Base-by-base conservation (phyloP, 371 early-diverging fungal species). In the Syncephalis plumigaleata region DNA sequence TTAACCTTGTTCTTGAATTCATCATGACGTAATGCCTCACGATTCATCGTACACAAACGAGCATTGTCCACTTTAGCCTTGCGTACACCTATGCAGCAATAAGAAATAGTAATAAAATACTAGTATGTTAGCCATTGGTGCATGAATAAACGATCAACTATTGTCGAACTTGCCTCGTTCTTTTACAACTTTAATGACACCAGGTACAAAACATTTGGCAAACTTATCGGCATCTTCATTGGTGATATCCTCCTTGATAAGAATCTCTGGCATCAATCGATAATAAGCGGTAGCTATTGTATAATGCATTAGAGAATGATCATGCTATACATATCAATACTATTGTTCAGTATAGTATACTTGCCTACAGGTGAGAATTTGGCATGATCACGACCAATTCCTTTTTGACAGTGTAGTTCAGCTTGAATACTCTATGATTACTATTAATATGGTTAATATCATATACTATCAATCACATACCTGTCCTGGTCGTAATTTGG, bases 331-430 rank as follows among this genome's bases (percentile, higher is more conserved):
- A 55, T 47, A 20, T 36, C 11, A n/a, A n/a, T n/a, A n/a, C n/a
- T n/a, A n/a, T n/a, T n/a, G n/a, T n/a, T n/a, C n/a, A n/a, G n/a
- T n/a, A n/a, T 21, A 43, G 39, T 20, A 11, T 15, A 55, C 63
- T 49, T 43, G 68, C 73, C 67, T 22, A 98, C 99, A 15, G 99
- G 99, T 8, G 92, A 92, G 79, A 84, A 99, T 56, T 99, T 99
- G 47, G 98, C 91, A 59, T 99, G 99, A 47, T 87, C 92, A 60
- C 82, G 79, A 18, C 97, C 99, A 39, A 87, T 70, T 22, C 97
- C 97, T 70, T 93, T 94, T 36, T 75, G 74, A 57, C 87, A 87
- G 65, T 94, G 91, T 47, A 92, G 59, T 62, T 88, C 89, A 51
- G 87, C 64, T 39, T 83, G 71, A 42, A 99, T 75, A 42, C 67